Base-by-base conservation (phyloP, 2,329 filamentous ascomycete genomes). In the Cladosporium sp. region DNA sequence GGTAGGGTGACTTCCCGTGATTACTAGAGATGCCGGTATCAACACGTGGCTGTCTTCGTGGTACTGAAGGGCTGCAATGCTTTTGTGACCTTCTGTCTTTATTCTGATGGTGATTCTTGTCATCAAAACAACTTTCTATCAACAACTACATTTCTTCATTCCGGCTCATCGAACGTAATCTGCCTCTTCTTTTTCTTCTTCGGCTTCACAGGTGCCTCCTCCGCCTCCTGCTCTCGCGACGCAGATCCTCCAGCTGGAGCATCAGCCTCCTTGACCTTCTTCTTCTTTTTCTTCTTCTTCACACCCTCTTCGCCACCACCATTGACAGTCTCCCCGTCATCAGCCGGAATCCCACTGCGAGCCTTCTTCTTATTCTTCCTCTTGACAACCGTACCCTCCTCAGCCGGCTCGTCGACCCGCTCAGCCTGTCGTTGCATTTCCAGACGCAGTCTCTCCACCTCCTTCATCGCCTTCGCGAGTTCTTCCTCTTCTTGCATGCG, bases 361-460 rank as follows among this genome's bases (percentile, higher is more conserved):
- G 47, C 52, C 55, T 62, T 64, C 61, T 75, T 76, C 68, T 78
- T 79, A 69, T 81, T 83, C 62, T 74, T 77, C 55, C 59, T 70
- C 70, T 73, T 82, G 3, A 89, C 80, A 2, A 86, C 77, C 0
- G 78, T 80, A 1, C 83, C 84, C 61, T 86, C 85, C 3, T 72
- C 75, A 41, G 82, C 43, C n/a, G 49, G 49, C 42, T 51, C 49
- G 7, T 51, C 49, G 77, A 91, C 84, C 50, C 86, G 75, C 70
- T 91, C 88, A 61, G 85, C 88, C 32, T 84, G 85, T 51, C 87
- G 75, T 70, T 91, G 88, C 90, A 97, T 96, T 70, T 96, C 89
- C 51, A 96, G 74, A 47, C 93, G 78, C 53, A 95, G 73, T 45
- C 84, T 78, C 72, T 97, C 92, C 3, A 99, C 88, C 67, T 96